Base-by-base conservation (phyloP, 768 basidiomycete species). In the Lactarius evosmus region DNA sequence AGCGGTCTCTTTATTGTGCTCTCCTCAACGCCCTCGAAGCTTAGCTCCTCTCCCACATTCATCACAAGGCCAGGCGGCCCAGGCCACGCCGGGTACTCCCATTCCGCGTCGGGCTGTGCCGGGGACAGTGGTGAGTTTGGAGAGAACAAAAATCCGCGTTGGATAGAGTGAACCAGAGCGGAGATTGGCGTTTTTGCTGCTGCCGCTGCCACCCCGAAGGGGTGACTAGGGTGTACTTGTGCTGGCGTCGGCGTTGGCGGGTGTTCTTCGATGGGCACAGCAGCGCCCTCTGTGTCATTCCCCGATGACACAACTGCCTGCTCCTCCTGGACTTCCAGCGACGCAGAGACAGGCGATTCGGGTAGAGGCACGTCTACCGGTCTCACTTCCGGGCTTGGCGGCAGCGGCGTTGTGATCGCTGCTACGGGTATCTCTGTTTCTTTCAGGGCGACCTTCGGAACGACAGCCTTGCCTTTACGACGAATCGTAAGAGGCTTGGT, bases 141-240 rank as follows among this genome's bases (percentile, higher is more conserved):
- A 4, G 86, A 84, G 67, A 83, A 80, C n/a, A 85, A 72, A 72
- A 89, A 89, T 34, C 87, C 88, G 17, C 79, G 81, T 66, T 89
- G 81, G 60, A 89, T 89, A 3, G 86, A 70, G 55, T 70, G 69
- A 27, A 76, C 70, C 33, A 89, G 79, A 9, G 82, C 77, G 7
- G 88, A 87, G 54, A 89, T 89, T 2, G 88, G 88, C 33, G 88
- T 89, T 65, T 75, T 59, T 33, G 41, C 44, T 9, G 58, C 44
- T 9, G 58, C 34, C 29, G 9, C 44, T 11, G 7, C 19, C 7
- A 40, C 17, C 6, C 57, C 51, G 30, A 61, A 49, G 17, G 51
- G 25, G 14, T 65, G 64, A 16, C 14, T 22, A 5, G 54, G 17
- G 34, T 30, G 53, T 17, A 40, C 32, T 27, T 25, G 46, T n/a